phyloP scores from a whole-genome alignment of 2,329 filamentous ascomycete genomes.

The Apiospora malaysiana region DNA sequence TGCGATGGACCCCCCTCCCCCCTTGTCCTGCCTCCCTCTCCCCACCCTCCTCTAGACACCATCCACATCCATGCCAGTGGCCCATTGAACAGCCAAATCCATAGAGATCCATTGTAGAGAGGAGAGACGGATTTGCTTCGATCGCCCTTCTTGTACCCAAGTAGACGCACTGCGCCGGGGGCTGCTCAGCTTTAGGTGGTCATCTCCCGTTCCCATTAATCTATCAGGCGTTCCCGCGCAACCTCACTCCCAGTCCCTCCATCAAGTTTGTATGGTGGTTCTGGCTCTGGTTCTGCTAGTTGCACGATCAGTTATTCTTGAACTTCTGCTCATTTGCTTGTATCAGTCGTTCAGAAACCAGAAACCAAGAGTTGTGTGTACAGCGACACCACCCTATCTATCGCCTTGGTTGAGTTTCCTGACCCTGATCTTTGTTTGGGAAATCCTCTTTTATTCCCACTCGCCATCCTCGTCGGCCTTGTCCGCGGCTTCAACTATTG shows the following conservation, averaged over 20 bases:
- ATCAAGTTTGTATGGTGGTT: slow-evolving; percentile 10
- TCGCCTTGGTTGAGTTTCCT: slow-evolving; percentile 2
- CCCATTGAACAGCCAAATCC: not conserved
- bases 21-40: slow-evolving; percentile 11
- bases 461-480: not conserved
- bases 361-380: not conserved
- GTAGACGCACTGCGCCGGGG: slow-evolving; percentile 1
- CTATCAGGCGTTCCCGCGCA: slow-evolving; percentile 16
- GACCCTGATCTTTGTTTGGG: not conserved
- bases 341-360: not conserved
- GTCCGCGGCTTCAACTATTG: not conserved
- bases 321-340: slow-evolving; percentile 5
- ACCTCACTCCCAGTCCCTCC: slow-evolving; percentile 12
- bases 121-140: slow-evolving; percentile 7
- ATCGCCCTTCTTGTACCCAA: slow-evolving; percentile 8
- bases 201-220: slow-evolving; percentile 18
- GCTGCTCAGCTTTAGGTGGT: slow-evolving; percentile 15
- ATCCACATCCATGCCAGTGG: not conserved
- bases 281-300: slow-evolving; percentile 15
- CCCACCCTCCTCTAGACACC: not conserved
- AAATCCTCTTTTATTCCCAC: not conserved
- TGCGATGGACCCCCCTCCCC: not conserved
- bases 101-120: too few species aligned
- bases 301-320: slow-evolving; percentile 1
- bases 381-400: too few species aligned